phyloP scores from a whole-genome alignment of 2,329 filamentous ascomycete genomes.

The Claviceps monticola region DNA sequence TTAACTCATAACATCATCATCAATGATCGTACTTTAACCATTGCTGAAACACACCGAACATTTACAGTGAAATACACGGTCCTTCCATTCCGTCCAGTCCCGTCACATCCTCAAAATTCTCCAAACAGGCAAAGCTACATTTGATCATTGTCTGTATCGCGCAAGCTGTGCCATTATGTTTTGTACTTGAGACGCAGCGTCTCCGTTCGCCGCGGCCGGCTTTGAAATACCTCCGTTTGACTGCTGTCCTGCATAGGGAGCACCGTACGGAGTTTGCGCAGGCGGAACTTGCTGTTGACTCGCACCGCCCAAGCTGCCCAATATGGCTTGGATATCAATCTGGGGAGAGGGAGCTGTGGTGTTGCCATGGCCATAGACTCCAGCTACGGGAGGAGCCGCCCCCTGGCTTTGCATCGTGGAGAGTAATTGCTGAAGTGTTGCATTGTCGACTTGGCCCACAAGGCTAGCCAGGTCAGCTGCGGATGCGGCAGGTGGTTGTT shows the following conservation, averaged over 20 bases:
- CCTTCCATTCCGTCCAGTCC: background rate
- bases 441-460: slow-evolving; percentile 54
- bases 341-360: slow-evolving; percentile 15
- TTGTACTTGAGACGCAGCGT: slow-evolving; percentile 42
- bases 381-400: background rate
- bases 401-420: slow-evolving; percentile 33
- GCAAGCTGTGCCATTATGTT: slow-evolving; percentile 64
- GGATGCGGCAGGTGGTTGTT: slow-evolving; percentile 20
- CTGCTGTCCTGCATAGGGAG: slow-evolving; percentile 18
- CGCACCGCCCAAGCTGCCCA: slow-evolving; percentile 24
- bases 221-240: slow-evolving; percentile 14
- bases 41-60: background rate
- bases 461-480: slow-evolving; percentile 46
- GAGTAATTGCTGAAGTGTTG: slow-evolving; percentile 56
- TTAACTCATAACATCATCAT: slow-evolving; percentile 2
- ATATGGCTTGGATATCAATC: slow-evolving; percentile 32
- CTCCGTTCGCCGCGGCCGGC: slow-evolving; percentile 13
- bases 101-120: too few species aligned
- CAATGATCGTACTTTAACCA: background rate
- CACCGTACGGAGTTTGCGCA: slow-evolving; percentile 15
- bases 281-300: slow-evolving; percentile 11
- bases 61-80: background rate
- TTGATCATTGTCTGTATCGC: slow-evolving; percentile 40
- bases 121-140: background rate
- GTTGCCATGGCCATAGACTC: slow-evolving; percentile 3